Evolutionary conservation across 192 early-diverging fungal species (phyloP), one percentile per base, ranked within the genome.

Genomic region (Mortierella alpina): DNA sequence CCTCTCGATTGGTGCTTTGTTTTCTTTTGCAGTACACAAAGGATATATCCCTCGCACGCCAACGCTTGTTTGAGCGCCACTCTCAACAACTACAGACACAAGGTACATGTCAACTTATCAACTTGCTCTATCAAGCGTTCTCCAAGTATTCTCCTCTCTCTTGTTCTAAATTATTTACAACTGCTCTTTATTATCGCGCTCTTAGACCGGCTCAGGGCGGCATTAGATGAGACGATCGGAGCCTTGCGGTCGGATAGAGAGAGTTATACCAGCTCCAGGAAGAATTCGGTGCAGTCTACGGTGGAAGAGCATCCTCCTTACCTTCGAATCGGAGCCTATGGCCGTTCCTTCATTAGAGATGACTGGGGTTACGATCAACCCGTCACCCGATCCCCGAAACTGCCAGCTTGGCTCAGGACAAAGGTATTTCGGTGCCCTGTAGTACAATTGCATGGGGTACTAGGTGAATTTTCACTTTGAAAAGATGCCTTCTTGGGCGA

Each of bases 171-270:
- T 31, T 31, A 23, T 46, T 13, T 7, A 49, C 23, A 22, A 59
- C 11, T 53, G 48, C 7, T 15, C 45, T 47, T 50, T 4, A 14
- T 57, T 45, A 52, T n/a, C n/a, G n/a, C 54, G 6, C 10, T 39
- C 13, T 4, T 67, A 72, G 76, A 18, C 49, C 76, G 70, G 5
- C 53, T 80, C 4, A 71, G 63, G 23, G 59, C 70, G 0, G 76
- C 76, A 57, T 46, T 72, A 51, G 70, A 80, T 58, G 69, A 63
- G 17, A 80, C 76, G n/a, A 72, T 80, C 47, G 76, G 76, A 3
- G 64, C 54, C 10, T 40, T 80, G 14, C 53, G 70, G 49, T 63
- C 69, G n/a, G 65, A 70, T 10, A 71, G 45, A 17, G 64, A 48
- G 51, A 63, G 45, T 20, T 47, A 49, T 40, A n/a, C 48, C 17